A percentile compares a stretch with the other conserved stretches of the same genome.
phyloP scores from a whole-genome alignment of 495 filamentous ascomycete genomes.

The Ascobolus immersus region DNA sequence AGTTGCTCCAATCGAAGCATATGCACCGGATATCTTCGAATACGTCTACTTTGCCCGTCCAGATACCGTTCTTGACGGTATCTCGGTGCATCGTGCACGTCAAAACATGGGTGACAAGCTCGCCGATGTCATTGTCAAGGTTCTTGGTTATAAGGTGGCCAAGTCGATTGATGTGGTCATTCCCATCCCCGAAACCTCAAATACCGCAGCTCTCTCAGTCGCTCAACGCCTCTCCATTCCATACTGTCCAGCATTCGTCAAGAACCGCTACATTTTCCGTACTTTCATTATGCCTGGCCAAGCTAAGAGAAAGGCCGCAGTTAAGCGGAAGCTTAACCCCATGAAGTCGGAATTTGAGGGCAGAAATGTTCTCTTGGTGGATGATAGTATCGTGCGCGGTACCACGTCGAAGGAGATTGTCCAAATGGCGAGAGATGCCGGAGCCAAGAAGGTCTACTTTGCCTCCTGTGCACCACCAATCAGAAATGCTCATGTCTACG shows the following conservation, averaged over 20 bases:
- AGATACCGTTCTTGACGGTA: slow-evolving; percentile 77
- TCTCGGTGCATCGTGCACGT: slow-evolving; percentile 65
- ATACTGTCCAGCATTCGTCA: slow-evolving; percentile 67
- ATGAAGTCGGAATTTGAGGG: slow-evolving; percentile 72
- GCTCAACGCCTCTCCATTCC: slow-evolving; percentile 53
- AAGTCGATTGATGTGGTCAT: slow-evolving; percentile 80
- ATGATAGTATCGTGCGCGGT: slow-evolving; percentile 82
- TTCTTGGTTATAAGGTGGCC: slow-evolving; percentile 47
- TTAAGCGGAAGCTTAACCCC: slow-evolving; percentile 53
- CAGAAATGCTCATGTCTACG: slow-evolving; percentile 53
- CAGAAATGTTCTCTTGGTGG: slow-evolving; percentile 62
- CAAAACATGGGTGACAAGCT: slow-evolving; percentile 84
- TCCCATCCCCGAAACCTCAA: slow-evolving; percentile 67
- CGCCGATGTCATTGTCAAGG: slow-evolving; percentile 47
- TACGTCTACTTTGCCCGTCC: slow-evolving; percentile 70
- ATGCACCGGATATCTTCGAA: slow-evolving; percentile 89
- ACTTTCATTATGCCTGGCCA: slow-evolving; percentile 93
- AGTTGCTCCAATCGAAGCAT: slow-evolving; percentile 41
- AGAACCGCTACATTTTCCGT: slow-evolving; percentile 89
- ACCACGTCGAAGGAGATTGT: slow-evolving; percentile 85
- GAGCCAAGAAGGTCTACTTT: slow-evolving; percentile 75
- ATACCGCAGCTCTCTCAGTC: slow-evolving; percentile 58
- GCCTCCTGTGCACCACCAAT: slow-evolving; percentile 71
- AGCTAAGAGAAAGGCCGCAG: slow-evolving; percentile 53
- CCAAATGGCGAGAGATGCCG: slow-evolving; percentile 73